Percentiles rank a stretch among this genome's conserved stretches.
Evolutionary conservation across 2,329 filamentous ascomycete genomes (phyloP).

Genomic region (Capronia americana): DNA sequence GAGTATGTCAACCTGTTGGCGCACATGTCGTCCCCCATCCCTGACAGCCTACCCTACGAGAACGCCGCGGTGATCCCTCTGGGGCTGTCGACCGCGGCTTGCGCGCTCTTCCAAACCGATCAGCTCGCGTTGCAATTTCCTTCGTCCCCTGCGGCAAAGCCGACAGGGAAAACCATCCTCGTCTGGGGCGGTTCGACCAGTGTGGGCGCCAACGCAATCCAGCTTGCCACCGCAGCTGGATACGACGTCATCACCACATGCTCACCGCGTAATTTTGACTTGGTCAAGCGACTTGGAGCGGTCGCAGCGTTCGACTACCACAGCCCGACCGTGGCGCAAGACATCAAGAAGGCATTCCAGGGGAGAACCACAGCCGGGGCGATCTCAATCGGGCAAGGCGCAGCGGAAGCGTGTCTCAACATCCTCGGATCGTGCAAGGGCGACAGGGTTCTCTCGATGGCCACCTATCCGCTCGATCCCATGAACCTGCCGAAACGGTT

Average conservation of each 20-base stretch:
- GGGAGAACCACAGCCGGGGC: slow-evolving; percentile 37
- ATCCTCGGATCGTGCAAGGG: slow-evolving; percentile 35
- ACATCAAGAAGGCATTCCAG: slow-evolving; percentile 42
- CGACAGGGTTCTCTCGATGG: slow-evolving; percentile 37
- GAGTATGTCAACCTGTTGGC: slow-evolving; percentile 39
- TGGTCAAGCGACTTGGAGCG: slow-evolving; percentile 44
- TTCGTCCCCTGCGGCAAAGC: slow-evolving; percentile 10
- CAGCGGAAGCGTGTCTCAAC: slow-evolving; percentile 35
- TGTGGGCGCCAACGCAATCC: slow-evolving; percentile 51
- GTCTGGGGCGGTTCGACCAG: slow-evolving; percentile 54
- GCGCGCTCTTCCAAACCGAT: slow-evolving; percentile 43
- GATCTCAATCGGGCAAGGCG: slow-evolving; percentile 28
- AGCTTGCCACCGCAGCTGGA: slow-evolving; percentile 50
- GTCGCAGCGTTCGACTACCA: slow-evolving; percentile 55
- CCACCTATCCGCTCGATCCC: slow-evolving; percentile 19
- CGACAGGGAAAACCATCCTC: slow-evolving; percentile 36
- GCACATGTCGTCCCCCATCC: slow-evolving; percentile 41
- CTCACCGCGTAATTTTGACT: slow-evolving; percentile 42
- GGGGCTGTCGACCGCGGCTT: slow-evolving; percentile 44
- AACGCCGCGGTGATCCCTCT: slow-evolving; percentile 47
- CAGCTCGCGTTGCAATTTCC: slow-evolving; percentile 40
- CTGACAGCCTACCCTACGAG: slow-evolving; percentile 43
- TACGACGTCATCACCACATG: slow-evolving; percentile 47
- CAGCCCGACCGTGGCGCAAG: slow-evolving; percentile 42
- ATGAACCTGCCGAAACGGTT: slow-evolving; percentile 15